A percentile compares a stretch with the other conserved stretches of the same genome.
Conservation (phyloP, 1,139 yeast genomes). For the Kodamaea arcana region DNA sequence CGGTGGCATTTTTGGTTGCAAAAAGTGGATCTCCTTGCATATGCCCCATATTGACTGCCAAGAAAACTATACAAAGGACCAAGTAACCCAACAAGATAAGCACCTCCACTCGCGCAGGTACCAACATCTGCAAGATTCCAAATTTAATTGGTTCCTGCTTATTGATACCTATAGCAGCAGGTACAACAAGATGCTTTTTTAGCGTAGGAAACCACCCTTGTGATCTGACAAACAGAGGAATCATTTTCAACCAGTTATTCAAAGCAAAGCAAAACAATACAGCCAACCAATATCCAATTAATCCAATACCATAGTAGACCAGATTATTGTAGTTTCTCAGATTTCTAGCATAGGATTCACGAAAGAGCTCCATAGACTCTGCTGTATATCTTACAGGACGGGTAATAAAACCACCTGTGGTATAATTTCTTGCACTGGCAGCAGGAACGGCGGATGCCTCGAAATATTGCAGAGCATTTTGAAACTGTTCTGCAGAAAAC, state of each 20-base stretch:
- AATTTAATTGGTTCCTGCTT: slow-evolving; percentile 14
- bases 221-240: slow-evolving; percentile 19
- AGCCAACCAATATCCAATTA: slow-evolving; percentile 47
- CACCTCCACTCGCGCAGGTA: slow-evolving; percentile 14
- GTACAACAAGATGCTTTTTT: slow-evolving; percentile 22
- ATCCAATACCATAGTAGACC: slow-evolving; percentile 45
- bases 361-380: neutral
- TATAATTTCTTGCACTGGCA: neutral
- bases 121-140: slow-evolving; percentile 7
- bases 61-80: slow-evolving; percentile 5
- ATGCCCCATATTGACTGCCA: slow-evolving; percentile 17
- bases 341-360: slow-evolving; percentile 1
- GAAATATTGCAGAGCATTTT: neutral
- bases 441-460: neutral
- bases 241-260: slow-evolving; percentile 34
- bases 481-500: neutral
- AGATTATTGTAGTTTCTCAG: slow-evolving; percentile 34
- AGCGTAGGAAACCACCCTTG: neutral
- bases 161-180: slow-evolving; percentile 23
- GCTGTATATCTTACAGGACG: slow-evolving; percentile 2
- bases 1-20: slow-evolving; percentile 13
- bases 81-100: slow-evolving; percentile 17
- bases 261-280: slow-evolving; percentile 38
- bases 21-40: slow-evolving; percentile 24
- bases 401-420: slow-evolving; percentile 3